Conservation (phyloP, 805 yeast genomes). For the Grigorovia yakushimaensis region DNA sequence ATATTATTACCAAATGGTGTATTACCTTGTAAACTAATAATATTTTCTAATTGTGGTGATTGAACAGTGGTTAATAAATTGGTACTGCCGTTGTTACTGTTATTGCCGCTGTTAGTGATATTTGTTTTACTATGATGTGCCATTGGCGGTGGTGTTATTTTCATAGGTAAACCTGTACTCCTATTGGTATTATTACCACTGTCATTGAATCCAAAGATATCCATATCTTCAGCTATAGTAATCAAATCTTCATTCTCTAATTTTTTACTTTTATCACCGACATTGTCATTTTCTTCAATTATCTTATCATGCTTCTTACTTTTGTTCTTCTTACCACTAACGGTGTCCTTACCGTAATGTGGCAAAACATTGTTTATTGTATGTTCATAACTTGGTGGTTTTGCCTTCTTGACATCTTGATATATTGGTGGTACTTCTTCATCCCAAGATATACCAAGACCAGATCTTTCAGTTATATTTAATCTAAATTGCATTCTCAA, state of each 20-base stretch:
- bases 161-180: conserved; percentile 3
- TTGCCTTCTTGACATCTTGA: conserved; percentile 67
- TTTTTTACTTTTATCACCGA: neutral
- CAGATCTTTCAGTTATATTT: conserved; percentile 80
- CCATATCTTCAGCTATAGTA: neutral
- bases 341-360: neutral
- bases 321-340: neutral
- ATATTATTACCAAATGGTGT: conserved; percentile 16
- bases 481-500: conserved; percentile 88
- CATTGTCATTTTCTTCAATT: neutral
- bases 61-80: conserved; percentile 11
- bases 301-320: neutral
- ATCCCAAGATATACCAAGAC: conserved; percentile 96
- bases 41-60: conserved; percentile 19
- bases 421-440: conserved; percentile 98
- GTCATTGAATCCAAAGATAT: neutral
- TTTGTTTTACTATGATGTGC: conserved; percentile 17
- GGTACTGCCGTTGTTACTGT: neutral
- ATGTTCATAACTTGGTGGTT: conserved; percentile 73
- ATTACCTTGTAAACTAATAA: conserved; percentile 27
- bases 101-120: neutral
- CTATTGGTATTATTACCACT: neutral
- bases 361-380: conserved; percentile 5
- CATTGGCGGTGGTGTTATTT: conserved; percentile 19
- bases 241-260: neutral